phyloP scores from a whole-genome alignment of 208 protist genomes.

The Trypanosoma rangeli region DNA sequence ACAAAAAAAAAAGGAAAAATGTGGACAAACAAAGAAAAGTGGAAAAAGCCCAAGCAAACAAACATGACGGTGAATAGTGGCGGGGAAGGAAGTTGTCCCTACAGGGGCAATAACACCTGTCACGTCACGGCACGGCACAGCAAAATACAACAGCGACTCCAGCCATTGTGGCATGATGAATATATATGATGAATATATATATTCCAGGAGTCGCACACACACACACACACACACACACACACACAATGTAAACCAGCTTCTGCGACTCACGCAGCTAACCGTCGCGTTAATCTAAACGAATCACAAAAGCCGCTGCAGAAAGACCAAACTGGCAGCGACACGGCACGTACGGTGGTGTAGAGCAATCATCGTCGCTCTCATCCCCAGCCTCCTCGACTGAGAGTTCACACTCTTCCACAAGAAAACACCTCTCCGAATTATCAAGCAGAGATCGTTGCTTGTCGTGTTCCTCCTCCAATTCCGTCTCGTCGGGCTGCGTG shows the following conservation, averaged over 20 bases:
- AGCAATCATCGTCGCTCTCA: slow-evolving; percentile 33
- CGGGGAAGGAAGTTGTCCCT: too few species aligned
- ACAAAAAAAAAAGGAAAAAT: neutral
- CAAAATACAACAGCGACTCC: neutral
- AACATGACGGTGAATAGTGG: too few species aligned
- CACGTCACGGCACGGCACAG: too few species aligned
- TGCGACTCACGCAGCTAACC: neutral
- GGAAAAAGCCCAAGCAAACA: too few species aligned
- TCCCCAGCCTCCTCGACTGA: slow-evolving; percentile 2
- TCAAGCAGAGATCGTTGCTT: neutral
- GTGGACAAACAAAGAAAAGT: too few species aligned
- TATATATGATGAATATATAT: neutral
- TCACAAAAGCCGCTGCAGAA: slow-evolving; percentile 41
- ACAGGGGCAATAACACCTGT: too few species aligned
- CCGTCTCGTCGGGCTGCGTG: neutral
- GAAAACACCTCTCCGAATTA: neutral
- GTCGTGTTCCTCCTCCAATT: neutral
- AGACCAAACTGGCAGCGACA: slow-evolving; percentile 56
- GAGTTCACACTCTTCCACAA: neutral
- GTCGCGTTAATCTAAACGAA: slow-evolving; percentile 37
- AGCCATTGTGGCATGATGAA: neutral
- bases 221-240: neutral
- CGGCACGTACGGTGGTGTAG: slow-evolving; percentile 59
- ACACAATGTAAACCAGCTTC: neutral
- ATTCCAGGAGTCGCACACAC: neutral